Conservation (phyloP, 2,329 filamentous ascomycete species). For the Trichoderma sp. region DNA sequence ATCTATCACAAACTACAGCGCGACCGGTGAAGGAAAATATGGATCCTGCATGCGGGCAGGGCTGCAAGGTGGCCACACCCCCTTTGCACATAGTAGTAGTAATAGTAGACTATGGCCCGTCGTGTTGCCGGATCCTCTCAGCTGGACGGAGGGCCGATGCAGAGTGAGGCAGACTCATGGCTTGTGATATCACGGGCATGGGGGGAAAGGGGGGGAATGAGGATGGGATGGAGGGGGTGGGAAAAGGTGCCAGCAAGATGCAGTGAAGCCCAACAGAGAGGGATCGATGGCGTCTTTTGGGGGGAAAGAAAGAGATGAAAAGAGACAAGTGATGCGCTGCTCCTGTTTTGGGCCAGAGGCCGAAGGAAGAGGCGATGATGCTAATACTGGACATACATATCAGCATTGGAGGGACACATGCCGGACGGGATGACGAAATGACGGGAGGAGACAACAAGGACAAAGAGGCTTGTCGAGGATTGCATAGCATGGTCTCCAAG, state of each 20-base stretch:
- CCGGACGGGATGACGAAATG: neutral
- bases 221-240: neutral
- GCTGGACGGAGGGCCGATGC: slow-evolving; percentile 19
- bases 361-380: too few species aligned
- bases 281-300: neutral
- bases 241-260: slow-evolving; percentile 1
- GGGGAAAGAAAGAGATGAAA: neutral
- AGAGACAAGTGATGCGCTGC: neutral
- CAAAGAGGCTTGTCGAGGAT: neutral
- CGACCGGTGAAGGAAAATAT: slow-evolving; percentile 33
- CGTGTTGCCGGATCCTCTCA: slow-evolving; percentile 20
- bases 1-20: slow-evolving; percentile 40
- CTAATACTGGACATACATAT: too few species aligned
- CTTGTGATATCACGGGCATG: slow-evolving; percentile 15
- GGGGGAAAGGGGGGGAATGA: neutral
- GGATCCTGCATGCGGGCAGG: slow-evolving; percentile 25
- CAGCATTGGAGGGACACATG: too few species aligned
- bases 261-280: slow-evolving; percentile 19
- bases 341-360: neutral
- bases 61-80: slow-evolving; percentile 20
- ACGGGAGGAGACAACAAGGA: neutral
- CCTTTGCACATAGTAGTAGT: neutral
- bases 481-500: neutral
- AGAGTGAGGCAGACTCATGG: neutral
- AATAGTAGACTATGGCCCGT: too few species aligned